A percentile compares a stretch with the other conserved stretches of the same genome.
Evolutionary conservation across 164 flowering plant genomes (phyloP).

Genomic region (Macadamia integrifolia): DNA sequence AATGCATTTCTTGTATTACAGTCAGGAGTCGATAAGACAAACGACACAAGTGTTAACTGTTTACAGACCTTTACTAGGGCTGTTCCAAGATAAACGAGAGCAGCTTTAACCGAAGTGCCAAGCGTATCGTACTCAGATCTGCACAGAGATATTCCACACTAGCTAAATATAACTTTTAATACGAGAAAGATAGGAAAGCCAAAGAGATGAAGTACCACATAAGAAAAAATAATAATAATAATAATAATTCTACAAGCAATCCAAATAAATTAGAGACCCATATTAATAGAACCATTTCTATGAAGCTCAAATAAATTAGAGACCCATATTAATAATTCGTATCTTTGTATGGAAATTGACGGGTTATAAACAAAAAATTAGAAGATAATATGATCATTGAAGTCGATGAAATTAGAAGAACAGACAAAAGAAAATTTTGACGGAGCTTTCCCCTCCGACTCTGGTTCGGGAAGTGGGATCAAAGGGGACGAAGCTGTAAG

Average conservation of each 20-base stretch:
- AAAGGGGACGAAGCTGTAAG: neutral
- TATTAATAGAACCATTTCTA: neutral
- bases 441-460: conserved; percentile 2
- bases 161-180: neutral
- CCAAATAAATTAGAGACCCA: neutral
- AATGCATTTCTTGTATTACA: neutral
- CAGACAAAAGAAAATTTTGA: neutral
- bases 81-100: conserved; percentile 84
- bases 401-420: neutral
- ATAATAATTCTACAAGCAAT: neutral
- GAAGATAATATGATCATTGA: neutral
- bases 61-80: conserved; percentile 76
- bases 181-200: neutral
- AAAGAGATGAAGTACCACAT: neutral
- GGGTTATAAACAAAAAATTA: neutral
- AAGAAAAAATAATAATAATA: too few relatives aligned
- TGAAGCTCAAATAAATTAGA: neutral
- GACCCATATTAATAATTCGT: neutral
- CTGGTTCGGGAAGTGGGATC: neutral
- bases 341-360: neutral
- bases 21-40: neutral
- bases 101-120: conserved; percentile 85
- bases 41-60: too few relatives aligned
- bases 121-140: conserved; percentile 97
- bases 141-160: conserved; percentile 18